A percentile compares a stretch with the other conserved stretches of the same genome.
phyloP scores from a whole-genome alignment of 2,329 filamentous ascomycete genomes.

The Fusarium protoensiforme region DNA sequence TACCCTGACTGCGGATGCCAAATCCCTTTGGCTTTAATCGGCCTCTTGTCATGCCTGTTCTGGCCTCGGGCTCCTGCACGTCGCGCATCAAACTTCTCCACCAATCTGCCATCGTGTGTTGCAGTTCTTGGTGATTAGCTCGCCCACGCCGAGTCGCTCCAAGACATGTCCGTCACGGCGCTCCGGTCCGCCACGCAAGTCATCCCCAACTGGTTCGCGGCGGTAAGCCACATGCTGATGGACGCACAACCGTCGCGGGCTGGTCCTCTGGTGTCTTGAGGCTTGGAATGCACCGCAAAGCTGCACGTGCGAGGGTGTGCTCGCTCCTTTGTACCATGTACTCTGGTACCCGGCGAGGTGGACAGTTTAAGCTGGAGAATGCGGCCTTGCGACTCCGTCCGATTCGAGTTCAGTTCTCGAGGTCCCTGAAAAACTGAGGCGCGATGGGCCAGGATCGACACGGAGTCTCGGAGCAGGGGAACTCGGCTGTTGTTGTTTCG shows the following conservation, averaged over 20 bases:
- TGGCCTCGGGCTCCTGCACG: conserved; percentile 30
- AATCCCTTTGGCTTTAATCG: conserved; percentile 17
- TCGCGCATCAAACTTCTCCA: conserved; percentile 32
- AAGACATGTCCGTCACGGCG: conserved; percentile 12
- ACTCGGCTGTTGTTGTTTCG: conserved; percentile 28
- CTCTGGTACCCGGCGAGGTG: conserved; percentile 7
- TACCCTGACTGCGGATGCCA: conserved; percentile 2
- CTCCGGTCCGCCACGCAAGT: conserved; percentile 27
- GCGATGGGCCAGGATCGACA: conserved; percentile 23
- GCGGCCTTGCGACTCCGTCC: conserved; percentile 29
- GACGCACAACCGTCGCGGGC: conserved; percentile 29
- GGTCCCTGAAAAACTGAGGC: conserved; percentile 2
- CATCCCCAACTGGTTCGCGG: conserved; percentile 29
- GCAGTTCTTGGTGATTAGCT: conserved; percentile 25
- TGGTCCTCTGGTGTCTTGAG: conserved; percentile 34
- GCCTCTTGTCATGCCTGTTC: conserved; percentile 26
- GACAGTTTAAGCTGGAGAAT: conserved; percentile 22
- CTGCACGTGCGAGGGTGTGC: conserved; percentile 42
- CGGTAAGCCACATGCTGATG: conserved; percentile 41
- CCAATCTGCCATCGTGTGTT: conserved; percentile 29
- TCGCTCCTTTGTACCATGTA: conserved; percentile 22
- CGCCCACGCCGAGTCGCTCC: conserved; percentile 22
- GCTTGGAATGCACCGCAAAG: conserved; percentile 38
- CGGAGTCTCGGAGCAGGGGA: conserved; percentile 16
- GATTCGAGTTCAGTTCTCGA: conserved; percentile 1